These are phyloP conservation scores for Phtheirospermum japonicum DNA, from an alignment of 257 asterid species.

Conservation along the genomic window DNA sequence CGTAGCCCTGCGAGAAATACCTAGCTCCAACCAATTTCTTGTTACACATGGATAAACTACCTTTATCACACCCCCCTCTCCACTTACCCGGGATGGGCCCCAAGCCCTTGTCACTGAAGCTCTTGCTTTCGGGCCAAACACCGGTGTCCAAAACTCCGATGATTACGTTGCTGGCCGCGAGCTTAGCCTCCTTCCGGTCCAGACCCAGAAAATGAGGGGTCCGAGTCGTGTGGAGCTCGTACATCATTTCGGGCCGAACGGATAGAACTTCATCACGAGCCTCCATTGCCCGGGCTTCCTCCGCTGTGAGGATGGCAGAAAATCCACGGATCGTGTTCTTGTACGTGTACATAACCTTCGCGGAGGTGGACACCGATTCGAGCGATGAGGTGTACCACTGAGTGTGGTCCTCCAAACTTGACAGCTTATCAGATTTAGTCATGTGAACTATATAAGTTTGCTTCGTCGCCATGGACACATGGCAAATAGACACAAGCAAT, in stretches of 20 bases:
- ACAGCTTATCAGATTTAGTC: slow-evolving; percentile 79
- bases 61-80: slow-evolving; percentile 64
- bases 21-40: slow-evolving; percentile 74
- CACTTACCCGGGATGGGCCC: slow-evolving; percentile 51
- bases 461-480: slow-evolving; percentile 27
- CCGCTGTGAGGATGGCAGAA: slow-evolving; percentile 54
- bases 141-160: slow-evolving; percentile 48
- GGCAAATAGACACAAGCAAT: slow-evolving; percentile 30
- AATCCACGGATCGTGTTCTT: slow-evolving; percentile 71
- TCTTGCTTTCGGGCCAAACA: slow-evolving; percentile 75
- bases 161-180: background rate
- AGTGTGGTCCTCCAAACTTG: slow-evolving; percentile 48
- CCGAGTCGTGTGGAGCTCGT: slow-evolving; percentile 86
- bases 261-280: slow-evolving; percentile 61
- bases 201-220: slow-evolving; percentile 79
- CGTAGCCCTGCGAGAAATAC: slow-evolving; percentile 59
- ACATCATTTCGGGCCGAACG: slow-evolving; percentile 55
- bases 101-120: slow-evolving; percentile 54
- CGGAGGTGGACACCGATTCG: slow-evolving; percentile 64
- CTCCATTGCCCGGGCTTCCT: slow-evolving; percentile 50
- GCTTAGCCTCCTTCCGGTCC: too few species aligned
- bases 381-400: slow-evolving; percentile 77
- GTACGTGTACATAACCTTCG: slow-evolving; percentile 70
- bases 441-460: slow-evolving; percentile 76
- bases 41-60: slow-evolving; percentile 63